Percentiles rank a stretch among this genome's conserved stretches.
phyloP scores from a whole-genome alignment of 768 basidiomycete genomes.

The Auriscalpium microsporum region DNA sequence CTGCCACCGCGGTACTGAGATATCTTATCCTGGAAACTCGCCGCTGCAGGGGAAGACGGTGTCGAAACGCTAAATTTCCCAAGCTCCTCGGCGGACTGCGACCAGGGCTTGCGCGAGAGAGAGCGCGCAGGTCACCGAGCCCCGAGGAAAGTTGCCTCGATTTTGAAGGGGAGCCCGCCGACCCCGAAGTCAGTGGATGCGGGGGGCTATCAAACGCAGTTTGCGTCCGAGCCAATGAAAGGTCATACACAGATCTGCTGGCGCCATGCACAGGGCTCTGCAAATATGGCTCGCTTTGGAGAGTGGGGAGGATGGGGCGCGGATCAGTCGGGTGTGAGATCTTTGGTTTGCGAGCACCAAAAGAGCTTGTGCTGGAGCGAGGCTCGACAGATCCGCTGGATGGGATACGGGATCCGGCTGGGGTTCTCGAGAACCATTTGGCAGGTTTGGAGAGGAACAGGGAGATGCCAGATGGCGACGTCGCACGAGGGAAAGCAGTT shows the following conservation, averaged over 20 bases:
- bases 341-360: conserved; percentile 51
- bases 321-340: conserved; percentile 83
- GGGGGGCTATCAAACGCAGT: conserved; percentile 31
- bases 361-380: conserved; percentile 30
- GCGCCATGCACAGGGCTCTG: conserved; percentile 27
- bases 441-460: conserved; percentile 59
- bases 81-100: conserved; percentile 73
- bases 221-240: conserved; percentile 38
- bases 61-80: conserved; percentile 38
- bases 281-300: conserved; percentile 40
- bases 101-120: conserved; percentile 70
- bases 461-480: conserved; percentile 60
- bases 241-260: conserved; percentile 55
- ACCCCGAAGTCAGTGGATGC: conserved; percentile 15
- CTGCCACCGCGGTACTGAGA: conserved; percentile 54
- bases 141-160: conserved; percentile 26
- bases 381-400: conserved; percentile 40
- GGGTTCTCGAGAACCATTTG: conserved; percentile 48
- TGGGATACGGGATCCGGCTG: conserved; percentile 21
- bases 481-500: conserved; percentile 39
- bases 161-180: conserved; percentile 25
- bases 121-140: conserved; percentile 60
- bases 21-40: conserved; percentile 52
- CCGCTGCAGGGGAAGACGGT: conserved; percentile 30
- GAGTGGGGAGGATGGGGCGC: conserved; percentile 50